Evolutionary conservation across 2,329 filamentous ascomycete species (phyloP), one percentile per base, ranked within the genome.

Genomic region (Zymoseptoria crescenta): DNA sequence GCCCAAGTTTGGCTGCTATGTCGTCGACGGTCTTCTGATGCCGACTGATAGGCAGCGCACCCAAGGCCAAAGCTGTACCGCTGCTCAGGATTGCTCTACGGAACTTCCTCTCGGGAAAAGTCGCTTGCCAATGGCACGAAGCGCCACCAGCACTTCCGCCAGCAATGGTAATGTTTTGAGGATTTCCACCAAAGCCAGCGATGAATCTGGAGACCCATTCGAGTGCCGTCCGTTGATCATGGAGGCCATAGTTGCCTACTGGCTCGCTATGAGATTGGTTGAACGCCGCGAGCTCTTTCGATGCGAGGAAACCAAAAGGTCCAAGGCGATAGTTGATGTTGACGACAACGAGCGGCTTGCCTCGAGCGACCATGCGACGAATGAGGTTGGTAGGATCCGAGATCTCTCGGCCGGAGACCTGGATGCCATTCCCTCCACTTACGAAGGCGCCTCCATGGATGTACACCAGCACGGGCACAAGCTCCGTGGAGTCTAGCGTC

Each of bases 61-160:
- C 35, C 35, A 41, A 16, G 10, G 35, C 35, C 35, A 41, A 16
- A 16, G 35, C 35, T 41, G 35, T 41, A 5, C 35, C 35, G 35
- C 35, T 41, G 35, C 35, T 41, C 13, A 41, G 35, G 35, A 41
- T 41, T 16, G 35, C 35, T 4, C 35, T 41, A 9, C 3, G 1
- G 35, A 41, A 41, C 35, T 41, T 41, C 35, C 35, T 13, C 35
- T 16, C 13, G 35, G 35, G 10, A 41, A 41, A 41, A 16, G 16
- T 41, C 1, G 35, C 35, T 41, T 41, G 35, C 35, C 35, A 41
- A 16, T 41, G 35, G 16, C 35, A 53, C 64, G 69, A 75, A 77
- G 70, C n/a, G 71, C 35, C 79, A 30, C 80, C 80, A 5, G 77
- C 77, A 53, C 76, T 79, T 63, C 81, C 75, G 16, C 80, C 80